phyloP scores from a whole-genome alignment of 768 basidiomycete genomes.

The Hypholoma sublateritium region DNA sequence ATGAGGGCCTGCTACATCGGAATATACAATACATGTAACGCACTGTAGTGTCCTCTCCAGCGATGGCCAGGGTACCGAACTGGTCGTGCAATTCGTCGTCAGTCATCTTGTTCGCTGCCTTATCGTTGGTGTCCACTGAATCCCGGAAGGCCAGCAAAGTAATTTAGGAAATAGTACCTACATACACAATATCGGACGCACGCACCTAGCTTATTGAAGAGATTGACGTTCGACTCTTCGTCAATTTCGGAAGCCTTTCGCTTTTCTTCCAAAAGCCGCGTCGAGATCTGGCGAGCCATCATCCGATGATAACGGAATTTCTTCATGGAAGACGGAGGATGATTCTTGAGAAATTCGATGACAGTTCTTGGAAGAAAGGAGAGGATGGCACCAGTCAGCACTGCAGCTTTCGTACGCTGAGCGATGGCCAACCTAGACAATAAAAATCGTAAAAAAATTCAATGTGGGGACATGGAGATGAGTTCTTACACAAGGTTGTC shows the following conservation, averaged over 20 bases:
- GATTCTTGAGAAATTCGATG: neutral
- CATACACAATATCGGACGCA: neutral
- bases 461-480: neutral
- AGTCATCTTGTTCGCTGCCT: neutral
- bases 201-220: neutral
- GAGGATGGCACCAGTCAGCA: constrained; percentile 2
- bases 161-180: neutral
- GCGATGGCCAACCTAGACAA: neutral
- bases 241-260: neutral
- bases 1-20: neutral
- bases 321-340: neutral
- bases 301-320: neutral
- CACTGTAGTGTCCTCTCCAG: constrained; percentile 1
- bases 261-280: neutral
- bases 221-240: neutral
- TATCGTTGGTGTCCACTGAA: neutral
- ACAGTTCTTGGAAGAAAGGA: neutral
- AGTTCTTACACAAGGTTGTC: neutral
- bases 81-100: neutral
- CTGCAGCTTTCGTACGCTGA: neutral
- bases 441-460: neutral
- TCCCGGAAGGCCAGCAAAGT: no score
- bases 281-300: constrained; percentile 1
- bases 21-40: neutral
- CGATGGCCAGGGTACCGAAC: neutral